These are phyloP conservation scores for Blastobotrys attinorum DNA, from an alignment of 805 yeast genomes.

Conservation along the genomic window DNA sequence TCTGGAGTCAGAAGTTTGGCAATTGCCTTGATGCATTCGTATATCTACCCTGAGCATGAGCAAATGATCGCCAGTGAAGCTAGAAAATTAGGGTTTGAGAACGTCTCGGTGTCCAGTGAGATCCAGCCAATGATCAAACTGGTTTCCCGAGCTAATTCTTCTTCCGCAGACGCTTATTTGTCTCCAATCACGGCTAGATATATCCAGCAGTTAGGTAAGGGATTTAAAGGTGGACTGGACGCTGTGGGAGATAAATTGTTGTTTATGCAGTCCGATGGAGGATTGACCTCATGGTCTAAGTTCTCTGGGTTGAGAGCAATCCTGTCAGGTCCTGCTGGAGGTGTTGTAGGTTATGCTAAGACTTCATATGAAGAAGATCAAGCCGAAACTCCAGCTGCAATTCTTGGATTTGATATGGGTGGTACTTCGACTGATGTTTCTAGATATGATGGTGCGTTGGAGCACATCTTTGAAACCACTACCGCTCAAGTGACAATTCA, in stretches of 20 bases:
- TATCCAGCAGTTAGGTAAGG: conserved; percentile 50
- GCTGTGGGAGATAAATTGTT: conserved; percentile 28
- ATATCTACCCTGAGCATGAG: conserved; percentile 68
- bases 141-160: conserved; percentile 67
- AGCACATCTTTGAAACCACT: conserved; percentile 74
- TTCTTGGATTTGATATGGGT: conserved; percentile 85
- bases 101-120: conserved; percentile 60
- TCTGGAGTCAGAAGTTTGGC: conserved; percentile 64
- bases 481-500: conserved; percentile 80
- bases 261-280: conserved; percentile 97
- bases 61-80: conserved; percentile 52
- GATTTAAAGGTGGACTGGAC: conserved; percentile 46
- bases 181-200: conserved; percentile 72
- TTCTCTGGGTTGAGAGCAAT: conserved; percentile 87
- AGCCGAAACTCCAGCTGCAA: conserved; percentile 43
- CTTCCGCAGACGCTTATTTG: conserved; percentile 74
- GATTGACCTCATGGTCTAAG: conserved; percentile 72
- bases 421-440: conserved; percentile 87
- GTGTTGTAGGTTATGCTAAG: conserved; percentile 86
- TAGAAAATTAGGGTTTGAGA: conserved; percentile 52
- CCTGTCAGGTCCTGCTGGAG: conserved; percentile 96
- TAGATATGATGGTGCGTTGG: conserved; percentile 59
- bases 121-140: conserved; percentile 74
- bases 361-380: conserved; percentile 51
- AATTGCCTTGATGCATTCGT: conserved; percentile 64